Percentiles rank a stretch among this genome's conserved stretches.
These are phyloP conservation scores for Henningerozyma blattae DNA, from an alignment of 805 yeast genomes.

Conservation along the genomic window DNA sequence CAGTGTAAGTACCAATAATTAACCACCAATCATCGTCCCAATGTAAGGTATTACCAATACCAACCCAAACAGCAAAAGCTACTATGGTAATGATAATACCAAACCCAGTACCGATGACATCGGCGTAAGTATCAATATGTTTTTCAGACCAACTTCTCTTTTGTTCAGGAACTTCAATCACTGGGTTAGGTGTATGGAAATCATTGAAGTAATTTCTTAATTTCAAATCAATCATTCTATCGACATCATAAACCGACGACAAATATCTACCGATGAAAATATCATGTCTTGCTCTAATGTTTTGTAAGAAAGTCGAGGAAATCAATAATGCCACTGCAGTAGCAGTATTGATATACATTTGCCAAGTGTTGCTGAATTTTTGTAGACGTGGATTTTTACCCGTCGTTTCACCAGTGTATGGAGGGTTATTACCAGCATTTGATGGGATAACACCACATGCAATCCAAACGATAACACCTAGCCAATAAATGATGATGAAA, in stretches of 20 bases:
- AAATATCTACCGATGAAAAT: constrained; percentile 16
- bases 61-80: constrained; percentile 28
- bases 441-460: constrained; percentile 25
- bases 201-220: constrained; percentile 13
- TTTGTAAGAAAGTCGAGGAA: constrained; percentile 28
- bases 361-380: constrained; percentile 28
- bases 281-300: constrained; percentile 29
- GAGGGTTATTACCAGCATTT: constrained; percentile 17
- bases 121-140: constrained; percentile 29
- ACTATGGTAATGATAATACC: constrained; percentile 26
- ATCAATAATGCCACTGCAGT: constrained; percentile 27
- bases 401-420: constrained; percentile 15
- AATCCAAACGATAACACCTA: constrained; percentile 29
- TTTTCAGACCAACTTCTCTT: constrained; percentile 13
- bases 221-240: constrained; percentile 20
- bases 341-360: constrained; percentile 32
- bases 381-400: constrained; percentile 14
- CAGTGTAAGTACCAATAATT: constrained; percentile 35
- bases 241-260: constrained; percentile 14
- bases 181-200: constrained; percentile 15
- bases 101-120: constrained; percentile 31
- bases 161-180: constrained; percentile 9
- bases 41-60: constrained; percentile 26
- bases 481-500: constrained; percentile 26
- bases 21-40: constrained; percentile 34